phyloP scores from a whole-genome alignment of 345 rosid genomes.

The Camelina hispida region DNA sequence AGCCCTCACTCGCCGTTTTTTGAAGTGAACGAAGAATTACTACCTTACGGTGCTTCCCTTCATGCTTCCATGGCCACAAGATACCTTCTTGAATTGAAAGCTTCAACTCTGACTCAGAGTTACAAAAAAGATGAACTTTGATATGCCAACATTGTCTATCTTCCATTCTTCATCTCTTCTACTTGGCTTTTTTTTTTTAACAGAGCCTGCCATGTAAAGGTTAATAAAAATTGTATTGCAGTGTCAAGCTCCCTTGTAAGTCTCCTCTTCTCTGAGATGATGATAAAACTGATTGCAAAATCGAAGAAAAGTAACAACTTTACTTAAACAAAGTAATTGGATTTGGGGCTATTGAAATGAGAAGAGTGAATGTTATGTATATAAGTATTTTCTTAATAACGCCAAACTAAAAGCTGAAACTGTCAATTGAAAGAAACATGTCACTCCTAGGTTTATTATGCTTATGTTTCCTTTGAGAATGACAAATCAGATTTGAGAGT shows the following conservation, averaged over 20 bases:
- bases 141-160: slow-evolving; percentile 15
- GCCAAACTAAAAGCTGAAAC: slow-evolving; percentile 25
- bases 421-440: slow-evolving; percentile 22
- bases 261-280: neutral
- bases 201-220: slow-evolving; percentile 41
- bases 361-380: neutral
- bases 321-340: neutral
- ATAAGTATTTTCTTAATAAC: neutral
- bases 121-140: slow-evolving; percentile 64
- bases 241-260: slow-evolving; percentile 13
- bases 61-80: slow-evolving; percentile 81
- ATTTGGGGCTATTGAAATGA: slow-evolving; percentile 8
- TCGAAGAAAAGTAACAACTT: slow-evolving; percentile 16
- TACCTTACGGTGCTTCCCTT: slow-evolving; percentile 92
- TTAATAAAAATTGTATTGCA: slow-evolving; percentile 32
- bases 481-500: neutral
- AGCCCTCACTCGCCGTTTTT: slow-evolving; percentile 66
- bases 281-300: slow-evolving; percentile 3
- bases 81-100: slow-evolving; percentile 56
- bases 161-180: slow-evolving; percentile 28
- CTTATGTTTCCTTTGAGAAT: neutral
- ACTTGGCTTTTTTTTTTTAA: slow-evolving; percentile 16
- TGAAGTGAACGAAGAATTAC: slow-evolving; percentile 65
- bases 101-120: slow-evolving; percentile 36
- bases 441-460: slow-evolving; percentile 26